A percentile compares a stretch with the other conserved stretches of the same genome.
Conservation (phyloP, 164 flowering plant genomes). For the Dillenia suffruticosa region DNA sequence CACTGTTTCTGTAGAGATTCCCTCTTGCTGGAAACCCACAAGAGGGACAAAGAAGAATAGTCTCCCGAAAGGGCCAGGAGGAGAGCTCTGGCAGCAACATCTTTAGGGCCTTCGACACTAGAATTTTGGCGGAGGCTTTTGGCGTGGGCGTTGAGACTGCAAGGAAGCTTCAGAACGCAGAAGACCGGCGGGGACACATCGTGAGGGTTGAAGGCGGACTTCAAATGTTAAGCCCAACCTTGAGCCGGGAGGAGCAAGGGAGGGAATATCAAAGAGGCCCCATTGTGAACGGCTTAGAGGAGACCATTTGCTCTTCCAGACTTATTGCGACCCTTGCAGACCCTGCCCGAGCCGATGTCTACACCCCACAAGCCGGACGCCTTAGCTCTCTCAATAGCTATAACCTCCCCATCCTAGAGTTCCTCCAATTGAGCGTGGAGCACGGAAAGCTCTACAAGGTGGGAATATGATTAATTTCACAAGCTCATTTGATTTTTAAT, state of each 20-base stretch:
- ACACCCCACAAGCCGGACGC: slow-evolving; percentile 47
- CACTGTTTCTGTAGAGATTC: slow-evolving; percentile 19
- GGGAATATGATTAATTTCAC: background rate
- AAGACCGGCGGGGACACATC: slow-evolving; percentile 29
- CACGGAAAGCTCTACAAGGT: slow-evolving; percentile 53
- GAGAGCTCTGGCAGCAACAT: slow-evolving; percentile 21
- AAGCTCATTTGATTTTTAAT: background rate
- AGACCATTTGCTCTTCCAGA: slow-evolving; percentile 49
- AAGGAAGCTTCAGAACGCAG: slow-evolving; percentile 16
- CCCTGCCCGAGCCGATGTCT: slow-evolving; percentile 46
- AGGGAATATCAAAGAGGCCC: slow-evolving; percentile 11
- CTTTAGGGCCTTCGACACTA: slow-evolving; percentile 26
- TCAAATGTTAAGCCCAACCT: slow-evolving; percentile 19
- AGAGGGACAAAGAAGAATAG: background rate
- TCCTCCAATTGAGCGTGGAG: slow-evolving; percentile 47
- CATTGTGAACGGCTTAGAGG: slow-evolving; percentile 53
- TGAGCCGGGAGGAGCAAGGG: slow-evolving; percentile 3
- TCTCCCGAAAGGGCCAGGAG: background rate
- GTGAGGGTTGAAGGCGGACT: slow-evolving; percentile 23
- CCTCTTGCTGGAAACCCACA: slow-evolving; percentile 30
- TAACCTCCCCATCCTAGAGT: slow-evolving; percentile 51
- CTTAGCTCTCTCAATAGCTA: slow-evolving; percentile 47
- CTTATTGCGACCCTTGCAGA: slow-evolving; percentile 48
- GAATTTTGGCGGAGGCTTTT: slow-evolving; percentile 21
- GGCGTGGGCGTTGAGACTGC: slow-evolving; percentile 26